Percentiles rank a stretch among this genome's conserved stretches.
These are phyloP conservation scores for Dorcoceras hygrometricum DNA, from an alignment of 257 asterid genomes.

Conservation along the genomic window DNA sequence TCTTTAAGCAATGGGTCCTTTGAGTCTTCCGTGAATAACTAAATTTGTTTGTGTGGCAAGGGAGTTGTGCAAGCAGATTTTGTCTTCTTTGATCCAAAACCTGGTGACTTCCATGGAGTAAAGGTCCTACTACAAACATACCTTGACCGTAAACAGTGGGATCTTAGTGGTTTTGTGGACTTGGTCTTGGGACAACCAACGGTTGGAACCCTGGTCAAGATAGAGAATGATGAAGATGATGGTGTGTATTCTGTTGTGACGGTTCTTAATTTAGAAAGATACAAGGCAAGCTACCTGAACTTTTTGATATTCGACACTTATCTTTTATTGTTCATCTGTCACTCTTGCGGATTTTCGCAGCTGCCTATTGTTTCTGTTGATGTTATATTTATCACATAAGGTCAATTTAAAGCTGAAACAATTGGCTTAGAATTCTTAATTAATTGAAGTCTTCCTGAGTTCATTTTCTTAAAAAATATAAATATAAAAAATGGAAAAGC, in stretches of 20 bases:
- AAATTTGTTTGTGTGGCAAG: slow-evolving; percentile 33
- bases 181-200: slow-evolving; percentile 79
- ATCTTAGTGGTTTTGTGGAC: slow-evolving; percentile 84
- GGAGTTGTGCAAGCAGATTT: slow-evolving; percentile 90
- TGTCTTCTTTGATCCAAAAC: slow-evolving; percentile 90
- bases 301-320: slow-evolving; percentile 1
- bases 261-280: slow-evolving; percentile 77
- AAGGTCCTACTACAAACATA: slow-evolving; percentile 71
- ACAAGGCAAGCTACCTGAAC: slow-evolving; percentile 51
- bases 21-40: slow-evolving; percentile 16
- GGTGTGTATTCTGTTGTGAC: slow-evolving; percentile 64
- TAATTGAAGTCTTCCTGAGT: neutral
- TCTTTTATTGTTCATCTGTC: neutral
- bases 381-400: neutral
- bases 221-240: slow-evolving; percentile 82
- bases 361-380: neutral
- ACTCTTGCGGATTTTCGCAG: neutral
- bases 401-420: neutral
- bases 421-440: neutral
- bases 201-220: slow-evolving; percentile 82
- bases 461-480: neutral
- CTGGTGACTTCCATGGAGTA: slow-evolving; percentile 83
- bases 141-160: slow-evolving; percentile 79
- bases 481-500: neutral
- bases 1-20: neutral